Percentiles rank a stretch among this genome's conserved stretches.
These are phyloP conservation scores for Eucalyptus globulus DNA, from an alignment of 345 rosid species.

Conservation along the genomic window DNA sequence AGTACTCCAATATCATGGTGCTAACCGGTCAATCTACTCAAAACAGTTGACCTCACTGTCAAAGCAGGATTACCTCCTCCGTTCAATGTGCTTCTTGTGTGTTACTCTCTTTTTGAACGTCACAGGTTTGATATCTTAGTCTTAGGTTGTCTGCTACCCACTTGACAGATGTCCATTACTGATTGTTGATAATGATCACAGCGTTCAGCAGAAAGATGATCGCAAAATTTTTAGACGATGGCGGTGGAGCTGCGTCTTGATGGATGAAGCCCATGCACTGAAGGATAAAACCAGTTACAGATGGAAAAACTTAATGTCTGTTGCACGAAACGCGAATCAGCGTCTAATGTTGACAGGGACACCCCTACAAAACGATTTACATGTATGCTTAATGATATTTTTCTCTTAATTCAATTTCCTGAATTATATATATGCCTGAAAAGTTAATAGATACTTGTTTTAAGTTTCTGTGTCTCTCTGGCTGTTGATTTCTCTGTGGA, in stretches of 20 bases:
- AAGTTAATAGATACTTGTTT: neutral
- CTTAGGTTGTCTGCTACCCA: neutral
- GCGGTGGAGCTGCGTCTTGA: conserved; percentile 96
- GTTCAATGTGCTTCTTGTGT: conserved; percentile 87
- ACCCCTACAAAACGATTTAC: conserved; percentile 96
- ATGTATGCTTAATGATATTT: conserved; percentile 24
- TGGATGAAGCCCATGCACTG: conserved; percentile 99
- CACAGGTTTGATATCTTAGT: conserved; percentile 54
- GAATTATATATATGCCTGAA: neutral
- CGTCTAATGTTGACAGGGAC: conserved; percentile 99
- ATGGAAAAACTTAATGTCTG: conserved; percentile 95
- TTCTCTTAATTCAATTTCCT: neutral
- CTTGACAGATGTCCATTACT: neutral
- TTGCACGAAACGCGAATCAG: conserved; percentile 87
- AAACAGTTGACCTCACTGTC: conserved; percentile 69
- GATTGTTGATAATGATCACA: conserved; percentile 20
- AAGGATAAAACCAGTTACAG: conserved; percentile 94
- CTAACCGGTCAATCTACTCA: conserved; percentile 66
- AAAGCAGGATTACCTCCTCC: conserved; percentile 85
- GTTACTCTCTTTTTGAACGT: conserved; percentile 93
- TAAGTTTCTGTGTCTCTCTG: neutral
- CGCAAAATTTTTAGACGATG: conserved; percentile 80
- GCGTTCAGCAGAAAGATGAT: conserved; percentile 96
- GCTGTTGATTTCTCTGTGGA: neutral
- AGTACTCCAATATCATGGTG: conserved; percentile 83